Conservation (phyloP, 768 basidiomycete species). For the Ramaria sp. region DNA sequence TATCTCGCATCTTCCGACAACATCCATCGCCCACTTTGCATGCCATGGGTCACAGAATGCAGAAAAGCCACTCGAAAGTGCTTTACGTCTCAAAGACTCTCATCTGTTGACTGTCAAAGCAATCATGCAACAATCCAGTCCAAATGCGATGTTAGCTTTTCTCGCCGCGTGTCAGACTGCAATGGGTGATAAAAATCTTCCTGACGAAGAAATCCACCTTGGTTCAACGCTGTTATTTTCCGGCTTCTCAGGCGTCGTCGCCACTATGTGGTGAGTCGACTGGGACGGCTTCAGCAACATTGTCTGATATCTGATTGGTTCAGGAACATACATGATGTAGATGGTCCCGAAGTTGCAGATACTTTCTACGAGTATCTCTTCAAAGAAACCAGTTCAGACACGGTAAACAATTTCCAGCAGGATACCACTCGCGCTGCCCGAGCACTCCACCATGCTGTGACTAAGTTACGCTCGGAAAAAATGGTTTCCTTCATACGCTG, state of each 20-base stretch:
- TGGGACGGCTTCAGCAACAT: neutral
- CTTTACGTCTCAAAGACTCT: conserved; percentile 19
- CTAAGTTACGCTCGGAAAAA: neutral
- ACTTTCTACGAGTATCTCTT: conserved; percentile 11
- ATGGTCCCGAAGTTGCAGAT: conserved; percentile 13
- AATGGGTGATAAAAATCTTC: conserved; percentile 14
- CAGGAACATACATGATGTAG: conserved; percentile 17
- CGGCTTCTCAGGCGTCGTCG: conserved; percentile 22
- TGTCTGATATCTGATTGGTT: neutral
- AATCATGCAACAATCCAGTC: conserved; percentile 13
- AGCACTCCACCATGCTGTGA: neutral
- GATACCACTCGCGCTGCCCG: neutral
- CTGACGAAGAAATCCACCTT: conserved; percentile 22
- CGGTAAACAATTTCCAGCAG: neutral
- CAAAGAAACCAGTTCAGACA: neutral
- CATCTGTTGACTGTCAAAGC: conserved; percentile 15
- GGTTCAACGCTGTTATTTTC: conserved; percentile 21
- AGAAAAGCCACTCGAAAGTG: conserved; percentile 18
- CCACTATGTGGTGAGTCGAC: too few species aligned
- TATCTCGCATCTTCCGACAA: too few species aligned
- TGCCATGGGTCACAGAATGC: neutral
- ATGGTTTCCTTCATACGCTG: neutral
- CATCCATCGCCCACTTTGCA: too few species aligned
- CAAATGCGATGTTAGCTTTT: too few species aligned
- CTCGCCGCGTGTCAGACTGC: conserved; percentile 22